Base-by-base conservation (phyloP, 2,329 filamentous ascomycete genomes). In the Aspergillus quadrilineatus region DNA sequence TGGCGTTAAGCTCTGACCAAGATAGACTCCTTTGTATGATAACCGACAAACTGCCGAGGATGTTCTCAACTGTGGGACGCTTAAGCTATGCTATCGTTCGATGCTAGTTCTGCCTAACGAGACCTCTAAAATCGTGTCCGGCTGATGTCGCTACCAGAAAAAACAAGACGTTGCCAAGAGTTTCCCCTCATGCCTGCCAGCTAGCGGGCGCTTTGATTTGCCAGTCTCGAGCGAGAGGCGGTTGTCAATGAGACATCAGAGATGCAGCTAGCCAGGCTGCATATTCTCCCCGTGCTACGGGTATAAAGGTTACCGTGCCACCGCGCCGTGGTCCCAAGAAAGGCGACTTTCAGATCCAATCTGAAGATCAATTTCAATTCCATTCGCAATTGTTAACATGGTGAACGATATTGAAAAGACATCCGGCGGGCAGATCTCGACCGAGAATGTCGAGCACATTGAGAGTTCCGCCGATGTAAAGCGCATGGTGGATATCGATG, bases 371-470 rank as follows among this genome's bases (percentile, higher is more conserved):
- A 22, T 32, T 8, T 14, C 6, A 3, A 36, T 4, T 22, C 26
- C 4, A 32, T 6, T n/a, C 30, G 7, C 22, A 22, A 22, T 22
- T 4, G 22, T 6, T 26, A 50, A 30, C 2, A 57, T 57, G 55
- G 39, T 41, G 5, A 53, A 39, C 50, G 55, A 57, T 26, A 44
- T 45, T 8, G 55, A 57, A n/a, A 57, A 57, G 26, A 30, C 34
- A 4, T 53, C 55, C 8, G 32, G 55, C 17, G 54, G 56, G 39
- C 53, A 57, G 15, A 10, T 22, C 6, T 46, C 44, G 28, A 32
- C 61, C n/a, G 61, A 64, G 50, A 57, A 62, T 49, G 57, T 59
- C 17, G 54, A 57, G 30, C 47, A 56, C 9, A 22, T 47, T n/a
- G 54, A 56, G 1, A 50, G 36, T n/a, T 4, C 28, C 3, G 14